phyloP scores from a whole-genome alignment of 2,329 filamentous ascomycete species.

The Pseudovirgaria hyperparasitica region DNA sequence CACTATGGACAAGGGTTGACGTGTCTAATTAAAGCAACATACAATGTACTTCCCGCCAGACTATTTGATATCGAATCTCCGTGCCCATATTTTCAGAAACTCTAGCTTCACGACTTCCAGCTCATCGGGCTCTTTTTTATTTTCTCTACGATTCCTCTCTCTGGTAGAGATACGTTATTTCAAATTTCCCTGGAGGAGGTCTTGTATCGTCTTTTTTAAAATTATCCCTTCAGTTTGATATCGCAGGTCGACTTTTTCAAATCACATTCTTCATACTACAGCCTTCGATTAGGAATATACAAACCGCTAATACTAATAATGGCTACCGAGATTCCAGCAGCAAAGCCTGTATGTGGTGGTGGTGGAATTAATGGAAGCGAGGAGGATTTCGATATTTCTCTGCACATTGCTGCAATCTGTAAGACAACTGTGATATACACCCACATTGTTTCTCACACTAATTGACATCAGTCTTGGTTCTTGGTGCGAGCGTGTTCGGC shows the following conservation, averaged over 20 bases:
- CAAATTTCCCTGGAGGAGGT: slow-evolving; percentile 9
- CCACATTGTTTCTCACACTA: slow-evolving; percentile 5
- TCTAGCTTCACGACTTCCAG: slow-evolving; percentile 5
- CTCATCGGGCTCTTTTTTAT: slow-evolving; percentile 3
- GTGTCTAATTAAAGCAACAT: slow-evolving; percentile 10
- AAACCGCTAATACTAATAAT: slow-evolving; percentile 10
- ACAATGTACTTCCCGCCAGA: too few species aligned
- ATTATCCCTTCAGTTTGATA: slow-evolving; percentile 14
- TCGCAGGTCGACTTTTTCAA: slow-evolving; percentile 5
- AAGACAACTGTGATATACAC: slow-evolving; percentile 7
- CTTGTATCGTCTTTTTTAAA: slow-evolving; percentile 10
- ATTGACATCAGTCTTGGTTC: slow-evolving; percentile 21
- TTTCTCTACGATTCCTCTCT: slow-evolving; percentile 17
- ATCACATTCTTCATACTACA: background rate
- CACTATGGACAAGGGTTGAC: slow-evolving; percentile 15
- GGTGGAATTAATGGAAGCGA: slow-evolving; percentile 13
- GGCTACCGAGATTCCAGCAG: slow-evolving; percentile 11
- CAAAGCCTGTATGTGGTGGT: slow-evolving; percentile 22
- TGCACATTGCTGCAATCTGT: slow-evolving; percentile 27
- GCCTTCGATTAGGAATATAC: slow-evolving; percentile 4
- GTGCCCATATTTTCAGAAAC: slow-evolving; percentile 13
- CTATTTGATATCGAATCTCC: slow-evolving; percentile 18
- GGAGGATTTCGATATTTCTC: slow-evolving; percentile 22
- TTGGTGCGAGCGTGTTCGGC: slow-evolving; percentile 22
- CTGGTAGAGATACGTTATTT: slow-evolving; percentile 16